phyloP scores from a whole-genome alignment of 2,329 filamentous ascomycete genomes.

The Colletotrichum plurivorum region DNA sequence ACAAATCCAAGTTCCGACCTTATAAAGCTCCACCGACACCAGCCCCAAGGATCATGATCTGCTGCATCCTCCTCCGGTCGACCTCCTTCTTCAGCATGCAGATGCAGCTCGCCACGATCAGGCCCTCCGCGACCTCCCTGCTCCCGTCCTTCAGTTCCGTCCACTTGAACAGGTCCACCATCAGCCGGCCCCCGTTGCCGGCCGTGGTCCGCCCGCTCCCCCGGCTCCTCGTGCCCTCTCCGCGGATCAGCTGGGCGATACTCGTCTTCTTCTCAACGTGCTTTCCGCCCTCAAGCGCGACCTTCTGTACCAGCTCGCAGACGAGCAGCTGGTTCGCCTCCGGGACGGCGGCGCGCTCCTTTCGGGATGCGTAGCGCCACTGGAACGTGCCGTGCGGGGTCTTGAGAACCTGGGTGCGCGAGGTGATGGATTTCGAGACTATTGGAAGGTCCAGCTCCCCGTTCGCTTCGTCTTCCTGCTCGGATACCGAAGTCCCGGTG shows the following conservation, averaged over 20 bases:
- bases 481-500: conserved; percentile 32
- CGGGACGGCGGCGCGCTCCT: conserved; percentile 59
- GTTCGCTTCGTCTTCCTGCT: conserved; percentile 48
- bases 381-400: conserved; percentile 65
- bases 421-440: conserved; percentile 56
- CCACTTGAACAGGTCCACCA: conserved; percentile 58
- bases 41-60: conserved; percentile 61
- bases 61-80: conserved; percentile 67
- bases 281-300: conserved; percentile 44
- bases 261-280: conserved; percentile 41
- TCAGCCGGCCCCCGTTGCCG: conserved; percentile 65
- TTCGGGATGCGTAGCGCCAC: conserved; percentile 68
- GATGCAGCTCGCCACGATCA: conserved; percentile 70
- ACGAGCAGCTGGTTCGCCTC: conserved; percentile 62
- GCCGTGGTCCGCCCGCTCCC: conserved; percentile 56
- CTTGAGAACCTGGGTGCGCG: conserved; percentile 61
- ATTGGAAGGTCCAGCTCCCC: conserved; percentile 44
- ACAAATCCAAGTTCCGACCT: not conserved
- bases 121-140: conserved; percentile 59
- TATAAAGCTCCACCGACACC: conserved; percentile 43
- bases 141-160: conserved; percentile 49
- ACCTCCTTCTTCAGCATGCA: conserved; percentile 77
- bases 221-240: conserved; percentile 53
- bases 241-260: conserved; percentile 62
- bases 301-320: conserved; percentile 61